Percentiles rank a stretch among this genome's conserved stretches.
phyloP scores from a whole-genome alignment of 345 rosid genomes.

The Lepidium africanum region DNA sequence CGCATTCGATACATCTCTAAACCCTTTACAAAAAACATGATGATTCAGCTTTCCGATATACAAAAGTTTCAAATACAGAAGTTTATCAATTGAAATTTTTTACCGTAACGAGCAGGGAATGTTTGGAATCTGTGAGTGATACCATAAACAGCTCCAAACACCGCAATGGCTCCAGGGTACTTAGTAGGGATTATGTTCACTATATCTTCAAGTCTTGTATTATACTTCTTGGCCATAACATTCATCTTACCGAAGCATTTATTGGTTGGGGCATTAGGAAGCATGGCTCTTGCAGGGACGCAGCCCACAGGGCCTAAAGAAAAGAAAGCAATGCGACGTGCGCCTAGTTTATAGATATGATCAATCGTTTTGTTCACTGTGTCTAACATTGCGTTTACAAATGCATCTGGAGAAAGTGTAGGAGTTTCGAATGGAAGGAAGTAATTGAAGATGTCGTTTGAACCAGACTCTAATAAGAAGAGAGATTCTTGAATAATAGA shows the following conservation, averaged over 20 bases:
- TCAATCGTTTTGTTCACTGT: constrained; percentile 30
- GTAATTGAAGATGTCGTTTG: constrained; percentile 52
- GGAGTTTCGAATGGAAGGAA: constrained; percentile 30
- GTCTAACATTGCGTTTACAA: constrained; percentile 38
- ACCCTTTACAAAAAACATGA: constrained; percentile 26
- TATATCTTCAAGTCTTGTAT: constrained; percentile 37
- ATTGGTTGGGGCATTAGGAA: constrained; percentile 37
- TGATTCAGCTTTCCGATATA: neutral
- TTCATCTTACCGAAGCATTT: constrained; percentile 51
- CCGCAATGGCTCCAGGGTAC: constrained; percentile 37
- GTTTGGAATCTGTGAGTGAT: constrained; percentile 38
- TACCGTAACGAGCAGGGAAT: constrained; percentile 46
- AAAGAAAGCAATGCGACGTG: constrained; percentile 43
- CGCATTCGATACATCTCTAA: constrained; percentile 35
- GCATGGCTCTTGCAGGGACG: constrained; percentile 49
- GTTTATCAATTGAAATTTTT: neutral
- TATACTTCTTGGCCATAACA: constrained; percentile 47
- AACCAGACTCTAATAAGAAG: constrained; percentile 55
- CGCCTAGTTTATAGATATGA: constrained; percentile 40
- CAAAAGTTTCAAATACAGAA: neutral
- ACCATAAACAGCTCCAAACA: constrained; percentile 45
- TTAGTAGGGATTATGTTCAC: constrained; percentile 28
- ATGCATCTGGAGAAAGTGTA: constrained; percentile 32
- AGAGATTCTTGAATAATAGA: constrained; percentile 28
- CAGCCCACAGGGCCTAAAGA: constrained; percentile 59